Conservation (phyloP, 2,329 filamentous ascomycete genomes). For the Metarhizium anisopliae region DNA sequence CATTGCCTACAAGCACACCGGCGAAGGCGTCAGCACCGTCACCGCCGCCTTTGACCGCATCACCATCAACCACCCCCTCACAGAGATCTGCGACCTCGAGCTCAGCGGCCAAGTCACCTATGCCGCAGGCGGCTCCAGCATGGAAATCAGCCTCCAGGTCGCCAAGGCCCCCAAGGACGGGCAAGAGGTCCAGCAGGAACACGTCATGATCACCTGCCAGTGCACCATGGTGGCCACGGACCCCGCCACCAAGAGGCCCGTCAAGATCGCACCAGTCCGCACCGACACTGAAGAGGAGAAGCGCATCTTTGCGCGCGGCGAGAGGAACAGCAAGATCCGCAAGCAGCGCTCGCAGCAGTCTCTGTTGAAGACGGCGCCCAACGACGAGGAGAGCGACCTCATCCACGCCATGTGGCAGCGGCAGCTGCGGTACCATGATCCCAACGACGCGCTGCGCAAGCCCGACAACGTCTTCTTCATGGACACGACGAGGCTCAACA, state of each 20-base stretch:
- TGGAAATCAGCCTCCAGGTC: constrained; percentile 67
- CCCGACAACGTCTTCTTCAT: constrained; percentile 17
- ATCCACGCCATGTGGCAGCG: constrained; percentile 21
- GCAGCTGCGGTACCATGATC: constrained; percentile 19
- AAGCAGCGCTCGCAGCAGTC: constrained; percentile 11
- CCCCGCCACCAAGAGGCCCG: constrained; percentile 17
- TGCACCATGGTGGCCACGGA: constrained; percentile 23
- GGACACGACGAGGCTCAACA: constrained; percentile 18
- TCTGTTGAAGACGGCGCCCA: constrained; percentile 17
- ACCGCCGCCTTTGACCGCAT: constrained; percentile 42
- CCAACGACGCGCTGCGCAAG: constrained; percentile 16
- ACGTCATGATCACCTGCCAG: constrained; percentile 34
- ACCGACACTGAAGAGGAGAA: constrained; percentile 19
- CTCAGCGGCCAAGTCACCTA: constrained; percentile 56
- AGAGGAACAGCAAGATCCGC: constrained; percentile 16
- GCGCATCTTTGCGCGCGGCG: constrained; percentile 15
- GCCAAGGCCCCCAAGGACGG: constrained; percentile 56
- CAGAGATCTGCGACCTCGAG: constrained; percentile 70
- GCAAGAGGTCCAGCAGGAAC: constrained; percentile 30
- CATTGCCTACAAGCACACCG: constrained; percentile 60
- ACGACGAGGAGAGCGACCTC: constrained; percentile 18
- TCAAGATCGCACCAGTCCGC: constrained; percentile 15
- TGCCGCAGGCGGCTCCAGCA: constrained; percentile 62
- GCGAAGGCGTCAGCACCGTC: constrained; percentile 44
- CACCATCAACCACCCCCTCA: constrained; percentile 58